phyloP scores from a whole-genome alignment of 441 rosid genomes.

The Corymbia citriodora region DNA sequence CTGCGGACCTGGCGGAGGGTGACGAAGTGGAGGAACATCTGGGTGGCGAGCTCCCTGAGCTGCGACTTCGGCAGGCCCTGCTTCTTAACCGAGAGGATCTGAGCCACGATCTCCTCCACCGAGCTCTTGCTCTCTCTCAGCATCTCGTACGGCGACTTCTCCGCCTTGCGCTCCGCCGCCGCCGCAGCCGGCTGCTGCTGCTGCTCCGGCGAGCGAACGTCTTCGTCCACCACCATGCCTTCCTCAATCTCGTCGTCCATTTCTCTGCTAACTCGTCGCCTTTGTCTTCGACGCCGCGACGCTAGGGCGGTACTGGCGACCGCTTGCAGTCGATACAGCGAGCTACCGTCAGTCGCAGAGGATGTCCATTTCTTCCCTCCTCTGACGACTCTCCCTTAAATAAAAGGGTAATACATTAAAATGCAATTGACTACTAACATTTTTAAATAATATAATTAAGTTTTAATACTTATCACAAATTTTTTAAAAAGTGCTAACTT shows the following conservation, averaged over 20 bases:
- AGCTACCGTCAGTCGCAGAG: not conserved
- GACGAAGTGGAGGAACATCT: slow-evolving; percentile 77
- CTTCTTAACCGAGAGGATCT: slow-evolving; percentile 52
- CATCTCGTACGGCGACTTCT: slow-evolving; percentile 44
- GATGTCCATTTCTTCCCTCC: not conserved
- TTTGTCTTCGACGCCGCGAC: not conserved
- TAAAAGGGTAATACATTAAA: not conserved
- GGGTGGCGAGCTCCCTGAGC: slow-evolving; percentile 66
- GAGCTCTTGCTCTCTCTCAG: slow-evolving; percentile 64
- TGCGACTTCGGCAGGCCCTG: slow-evolving; percentile 49
- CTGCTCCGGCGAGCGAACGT: slow-evolving; percentile 5
- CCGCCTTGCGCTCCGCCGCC: slow-evolving; percentile 12
- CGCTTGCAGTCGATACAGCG: not conserved
- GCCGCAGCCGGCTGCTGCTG: not conserved
- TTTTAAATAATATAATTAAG: too few species aligned
- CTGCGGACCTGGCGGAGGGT: slow-evolving; percentile 69
- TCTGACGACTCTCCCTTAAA: not conserved
- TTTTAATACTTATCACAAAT: too few species aligned
- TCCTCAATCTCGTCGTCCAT: slow-evolving; percentile 79
- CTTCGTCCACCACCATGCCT: slow-evolving; percentile 48
- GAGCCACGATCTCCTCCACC: slow-evolving; percentile 54
- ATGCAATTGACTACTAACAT: too few species aligned
- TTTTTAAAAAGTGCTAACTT: too few species aligned
- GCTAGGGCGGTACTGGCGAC: not conserved
- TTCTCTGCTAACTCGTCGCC: not conserved